Percentiles rank a stretch among this genome's conserved stretches.
Evolutionary conservation across 306 rosid species (phyloP).

Genomic region (Fragaria nilgerrensis): DNA sequence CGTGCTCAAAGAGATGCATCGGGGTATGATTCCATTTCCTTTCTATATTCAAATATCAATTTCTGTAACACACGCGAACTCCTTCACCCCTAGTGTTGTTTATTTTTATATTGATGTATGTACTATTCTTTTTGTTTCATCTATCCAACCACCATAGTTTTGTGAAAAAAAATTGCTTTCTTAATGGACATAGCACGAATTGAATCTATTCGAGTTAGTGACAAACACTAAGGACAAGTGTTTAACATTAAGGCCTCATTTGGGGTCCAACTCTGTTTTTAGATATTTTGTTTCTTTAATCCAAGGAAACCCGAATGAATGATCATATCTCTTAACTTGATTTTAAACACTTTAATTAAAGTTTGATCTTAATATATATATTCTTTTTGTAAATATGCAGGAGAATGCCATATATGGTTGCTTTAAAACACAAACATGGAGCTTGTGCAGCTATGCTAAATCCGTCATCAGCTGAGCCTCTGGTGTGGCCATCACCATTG

Average conservation of each 20-base stretch:
- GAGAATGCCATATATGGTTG: slow-evolving; percentile 82
- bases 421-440: slow-evolving; percentile 70
- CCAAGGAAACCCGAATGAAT: background rate
- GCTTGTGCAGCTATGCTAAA: slow-evolving; percentile 88
- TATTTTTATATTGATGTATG: too few species aligned
- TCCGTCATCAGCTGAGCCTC: slow-evolving; percentile 90
- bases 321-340: background rate
- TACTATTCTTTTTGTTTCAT: background rate
- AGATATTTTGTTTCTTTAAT: background rate
- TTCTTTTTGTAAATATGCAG: slow-evolving; percentile 42
- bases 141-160: background rate
- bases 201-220: background rate
- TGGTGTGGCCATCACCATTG: slow-evolving; percentile 98
- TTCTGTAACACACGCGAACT: background rate
- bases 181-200: background rate
- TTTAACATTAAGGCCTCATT: background rate
- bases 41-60: slow-evolving; percentile 7
- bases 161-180: background rate
- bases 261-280: background rate
- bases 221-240: background rate
- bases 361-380: slow-evolving; percentile 1
- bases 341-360: background rate
- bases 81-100: background rate
- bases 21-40: slow-evolving; percentile 50
- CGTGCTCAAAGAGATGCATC: slow-evolving; percentile 88